Conservation (phyloP, 2,329 filamentous ascomycete genomes). For the Sphaerostilbella broomeana region DNA sequence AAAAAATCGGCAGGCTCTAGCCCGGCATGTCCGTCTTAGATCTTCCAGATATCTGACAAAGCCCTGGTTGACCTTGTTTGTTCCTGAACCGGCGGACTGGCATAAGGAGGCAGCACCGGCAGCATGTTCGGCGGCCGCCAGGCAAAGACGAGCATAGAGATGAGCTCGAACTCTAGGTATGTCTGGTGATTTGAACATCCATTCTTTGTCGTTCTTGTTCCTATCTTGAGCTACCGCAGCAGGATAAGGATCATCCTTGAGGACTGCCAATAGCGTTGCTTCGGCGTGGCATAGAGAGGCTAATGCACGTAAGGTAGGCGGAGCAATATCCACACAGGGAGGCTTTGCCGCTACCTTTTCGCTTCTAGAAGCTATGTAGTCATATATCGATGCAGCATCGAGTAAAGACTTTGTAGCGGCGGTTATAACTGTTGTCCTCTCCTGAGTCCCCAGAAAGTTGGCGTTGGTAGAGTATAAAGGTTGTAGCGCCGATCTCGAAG, state of each 20-base stretch:
- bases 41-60: constrained; percentile 70
- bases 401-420: constrained; percentile 72
- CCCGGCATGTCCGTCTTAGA: constrained; percentile 66
- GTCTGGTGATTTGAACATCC: constrained; percentile 90
- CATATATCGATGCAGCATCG: constrained; percentile 71
- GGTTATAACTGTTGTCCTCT: constrained; percentile 63
- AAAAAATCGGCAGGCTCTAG: constrained; percentile 83
- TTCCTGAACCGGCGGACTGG: constrained; percentile 30
- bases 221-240: constrained; percentile 72
- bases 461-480: constrained; percentile 62
- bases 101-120: constrained; percentile 57
- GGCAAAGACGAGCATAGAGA: constrained; percentile 78
- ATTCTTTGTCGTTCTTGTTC: constrained; percentile 79
- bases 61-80: constrained; percentile 54
- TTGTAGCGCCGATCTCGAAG: constrained; percentile 66
- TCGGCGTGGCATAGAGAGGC: constrained; percentile 71
- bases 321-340: constrained; percentile 48
- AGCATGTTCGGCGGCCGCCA: constrained; percentile 84
- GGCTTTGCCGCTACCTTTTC: constrained; percentile 34
- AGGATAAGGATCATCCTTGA: constrained; percentile 93
- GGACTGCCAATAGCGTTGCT: constrained; percentile 79
- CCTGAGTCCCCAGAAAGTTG: constrained; percentile 54
- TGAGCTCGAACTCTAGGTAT: constrained; percentile 85
- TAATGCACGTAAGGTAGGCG: constrained; percentile 48
- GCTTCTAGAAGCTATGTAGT: constrained; percentile 57